Percentiles rank a stretch among this genome's conserved stretches.
Evolutionary conservation across 2,329 filamentous ascomycete genomes (phyloP).

Genomic region (Purpureocillium takamizusanense): DNA sequence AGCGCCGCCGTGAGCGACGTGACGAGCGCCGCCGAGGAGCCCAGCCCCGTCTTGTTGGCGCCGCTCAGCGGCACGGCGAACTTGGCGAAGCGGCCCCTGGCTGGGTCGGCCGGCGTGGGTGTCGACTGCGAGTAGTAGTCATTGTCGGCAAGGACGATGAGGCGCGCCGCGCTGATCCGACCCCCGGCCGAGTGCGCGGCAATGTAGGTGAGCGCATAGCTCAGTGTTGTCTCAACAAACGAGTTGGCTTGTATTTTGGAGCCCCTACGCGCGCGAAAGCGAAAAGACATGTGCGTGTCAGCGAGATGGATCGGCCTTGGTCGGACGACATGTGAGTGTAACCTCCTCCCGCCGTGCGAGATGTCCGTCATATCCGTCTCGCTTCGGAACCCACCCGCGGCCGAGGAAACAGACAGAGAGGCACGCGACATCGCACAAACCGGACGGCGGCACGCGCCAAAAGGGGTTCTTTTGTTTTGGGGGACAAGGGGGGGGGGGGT

Average conservation of each 20-base stretch:
- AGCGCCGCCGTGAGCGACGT: constrained; percentile 75
- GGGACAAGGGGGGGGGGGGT: not conserved
- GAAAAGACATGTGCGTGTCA: too few species aligned
- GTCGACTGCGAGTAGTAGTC: constrained; percentile 78
- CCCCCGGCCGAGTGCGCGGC: constrained; percentile 25
- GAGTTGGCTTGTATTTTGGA: constrained; percentile 50
- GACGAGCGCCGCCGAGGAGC: constrained; percentile 88
- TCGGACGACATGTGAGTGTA: too few species aligned
- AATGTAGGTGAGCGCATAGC: constrained; percentile 81
- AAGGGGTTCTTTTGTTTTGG: too few species aligned
- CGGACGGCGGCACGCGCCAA: too few species aligned
- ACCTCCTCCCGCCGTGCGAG: too few species aligned
- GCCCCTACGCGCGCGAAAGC: too few species aligned
- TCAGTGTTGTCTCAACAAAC: constrained; percentile 87
- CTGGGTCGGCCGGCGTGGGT: constrained; percentile 11
- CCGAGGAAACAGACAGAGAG: not conserved
- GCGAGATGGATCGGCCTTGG: too few species aligned
- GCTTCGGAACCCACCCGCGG: too few species aligned
- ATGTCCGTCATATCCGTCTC: too few species aligned
- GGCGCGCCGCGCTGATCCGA: constrained; percentile 57
- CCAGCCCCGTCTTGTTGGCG: constrained; percentile 92
- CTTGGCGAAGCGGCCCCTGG: constrained; percentile 55
- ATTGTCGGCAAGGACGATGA: constrained; percentile 89
- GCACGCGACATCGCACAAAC: too few species aligned
- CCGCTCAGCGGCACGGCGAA: constrained; percentile 67